Evolutionary conservation across 768 basidiomycete genomes (phyloP).

Genomic region (Terana coerulea): DNA sequence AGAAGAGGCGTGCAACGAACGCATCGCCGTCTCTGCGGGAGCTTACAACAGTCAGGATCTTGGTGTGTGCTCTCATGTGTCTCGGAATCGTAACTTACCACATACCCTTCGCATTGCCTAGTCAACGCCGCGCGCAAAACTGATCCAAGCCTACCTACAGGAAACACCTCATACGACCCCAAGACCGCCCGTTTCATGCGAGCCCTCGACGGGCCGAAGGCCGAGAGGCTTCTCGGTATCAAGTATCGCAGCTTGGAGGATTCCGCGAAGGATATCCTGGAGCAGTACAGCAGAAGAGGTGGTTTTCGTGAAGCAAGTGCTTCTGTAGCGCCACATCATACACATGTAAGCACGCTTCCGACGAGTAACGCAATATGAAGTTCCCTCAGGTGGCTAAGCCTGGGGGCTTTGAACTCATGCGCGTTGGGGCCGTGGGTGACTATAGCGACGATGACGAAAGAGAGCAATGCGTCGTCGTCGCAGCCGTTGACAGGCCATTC

Average conservation of each 20-base stretch:
- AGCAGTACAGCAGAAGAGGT: constrained; percentile 20
- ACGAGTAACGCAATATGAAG: too few species aligned
- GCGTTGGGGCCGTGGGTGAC: too few species aligned
- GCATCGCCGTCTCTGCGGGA: constrained; percentile 30
- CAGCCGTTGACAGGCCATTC: too few species aligned
- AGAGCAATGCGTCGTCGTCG: too few species aligned
- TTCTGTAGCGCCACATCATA: too few species aligned
- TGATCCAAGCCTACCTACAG: constrained; percentile 8
- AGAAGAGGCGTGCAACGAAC: constrained; percentile 31
- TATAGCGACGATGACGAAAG: too few species aligned
- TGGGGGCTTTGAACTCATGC: too few species aligned
- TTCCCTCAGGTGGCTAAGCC: too few species aligned
- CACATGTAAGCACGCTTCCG: too few species aligned
- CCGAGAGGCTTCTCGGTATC: constrained; percentile 18
- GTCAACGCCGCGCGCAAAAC: constrained; percentile 10
- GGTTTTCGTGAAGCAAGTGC: too few species aligned
- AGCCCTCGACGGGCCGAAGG: constrained; percentile 8
- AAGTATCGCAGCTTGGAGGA: constrained; percentile 19
- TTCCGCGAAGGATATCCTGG: constrained; percentile 18
- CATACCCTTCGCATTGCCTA: background rate
- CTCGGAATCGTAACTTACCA: too few species aligned
- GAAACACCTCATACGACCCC: constrained; percentile 15
- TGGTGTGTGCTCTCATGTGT: constrained; percentile 1
- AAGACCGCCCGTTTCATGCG: constrained; percentile 20
- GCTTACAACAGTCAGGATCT: constrained; percentile 10